Percentiles rank a stretch among this genome's conserved stretches.
Evolutionary conservation across 2,329 filamentous ascomycete species (phyloP).

Genomic region (Colletotrichum eremochloae): DNA sequence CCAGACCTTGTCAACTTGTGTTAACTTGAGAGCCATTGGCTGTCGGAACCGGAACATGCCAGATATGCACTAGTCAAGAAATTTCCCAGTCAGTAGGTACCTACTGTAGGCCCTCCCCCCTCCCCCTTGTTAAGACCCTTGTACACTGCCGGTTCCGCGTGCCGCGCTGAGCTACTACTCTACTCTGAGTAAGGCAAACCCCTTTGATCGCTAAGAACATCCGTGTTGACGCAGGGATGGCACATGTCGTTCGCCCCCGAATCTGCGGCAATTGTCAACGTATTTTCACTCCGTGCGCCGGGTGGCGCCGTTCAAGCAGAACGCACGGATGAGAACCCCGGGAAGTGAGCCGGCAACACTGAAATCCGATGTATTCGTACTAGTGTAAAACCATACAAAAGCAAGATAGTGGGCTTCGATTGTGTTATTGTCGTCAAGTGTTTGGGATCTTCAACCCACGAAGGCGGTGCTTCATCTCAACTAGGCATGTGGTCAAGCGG

Average conservation of each 20-base stretch:
- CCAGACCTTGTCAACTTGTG: neutral
- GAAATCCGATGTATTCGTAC: neutral
- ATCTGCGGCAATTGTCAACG: constrained; percentile 17
- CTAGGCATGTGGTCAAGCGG: constrained; percentile 4
- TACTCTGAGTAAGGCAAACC: neutral
- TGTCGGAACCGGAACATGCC: neutral
- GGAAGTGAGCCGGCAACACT: constrained; percentile 32
- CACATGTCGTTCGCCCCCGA: constrained; percentile 11
- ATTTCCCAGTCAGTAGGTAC: neutral
- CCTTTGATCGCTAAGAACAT: neutral
- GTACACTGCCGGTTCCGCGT: neutral
- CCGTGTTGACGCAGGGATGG: neutral
- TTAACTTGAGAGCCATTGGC: constrained; percentile 7
- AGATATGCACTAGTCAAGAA: neutral
- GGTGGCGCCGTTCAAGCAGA: neutral
- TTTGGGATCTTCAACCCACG: neutral
- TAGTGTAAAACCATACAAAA: too few species aligned
- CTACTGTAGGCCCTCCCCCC: too few species aligned
- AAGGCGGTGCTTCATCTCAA: constrained; percentile 3
- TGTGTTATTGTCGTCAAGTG: constrained; percentile 22
- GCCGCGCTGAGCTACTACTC: too few species aligned
- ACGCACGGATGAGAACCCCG: neutral
- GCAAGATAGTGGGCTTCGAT: neutral
- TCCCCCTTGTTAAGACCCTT: constrained; percentile 13
- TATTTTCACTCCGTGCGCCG: neutral